A percentile compares a stretch with the other conserved stretches of the same genome.
phyloP scores from a whole-genome alignment of 495 filamentous ascomycete species.

The Lineolata rhizophorae region DNA sequence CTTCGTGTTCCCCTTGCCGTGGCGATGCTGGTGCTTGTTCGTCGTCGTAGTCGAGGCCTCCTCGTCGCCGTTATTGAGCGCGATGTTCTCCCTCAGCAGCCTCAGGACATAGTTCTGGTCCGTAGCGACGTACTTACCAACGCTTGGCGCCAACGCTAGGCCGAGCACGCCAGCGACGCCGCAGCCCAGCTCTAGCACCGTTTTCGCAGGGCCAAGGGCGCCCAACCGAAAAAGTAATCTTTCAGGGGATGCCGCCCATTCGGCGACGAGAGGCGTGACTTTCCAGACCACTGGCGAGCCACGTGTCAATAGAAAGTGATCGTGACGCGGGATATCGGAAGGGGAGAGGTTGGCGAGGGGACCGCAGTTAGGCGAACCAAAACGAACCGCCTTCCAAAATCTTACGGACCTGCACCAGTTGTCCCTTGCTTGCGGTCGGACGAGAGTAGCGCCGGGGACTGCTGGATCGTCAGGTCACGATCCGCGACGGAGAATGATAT shows the following conservation, averaged over 20 bases:
- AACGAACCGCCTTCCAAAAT: too few species aligned
- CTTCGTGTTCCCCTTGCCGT: background rate
- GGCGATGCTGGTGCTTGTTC: background rate
- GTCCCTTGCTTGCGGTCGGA: conserved; percentile 65
- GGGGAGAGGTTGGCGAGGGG: too few species aligned
- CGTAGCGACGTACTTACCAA: conserved; percentile 54
- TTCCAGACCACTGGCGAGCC: conserved; percentile 58
- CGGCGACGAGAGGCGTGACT: conserved; percentile 66
- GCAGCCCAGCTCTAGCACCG: conserved; percentile 64
- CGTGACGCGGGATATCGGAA: too few species aligned
- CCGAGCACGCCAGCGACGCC: conserved; percentile 64
- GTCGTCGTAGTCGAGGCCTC: background rate
- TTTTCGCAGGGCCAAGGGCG: conserved; percentile 31
- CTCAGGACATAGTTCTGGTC: conserved; percentile 73
- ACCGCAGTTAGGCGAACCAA: too few species aligned
- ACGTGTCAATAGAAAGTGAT: too few species aligned
- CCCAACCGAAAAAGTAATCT: conserved; percentile 41
- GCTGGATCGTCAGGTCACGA: conserved; percentile 54
- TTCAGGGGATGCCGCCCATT: conserved; percentile 45
- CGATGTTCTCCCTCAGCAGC: conserved; percentile 51
- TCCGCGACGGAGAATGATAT: conserved; percentile 48
- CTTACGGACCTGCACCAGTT: conserved; percentile 65
- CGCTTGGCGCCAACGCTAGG: conserved; percentile 33
- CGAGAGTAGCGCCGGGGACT: conserved; percentile 63
- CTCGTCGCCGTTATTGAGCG: conserved; percentile 33